phyloP scores from a whole-genome alignment of 805 yeast species.

The Candida nonsorbophila region DNA sequence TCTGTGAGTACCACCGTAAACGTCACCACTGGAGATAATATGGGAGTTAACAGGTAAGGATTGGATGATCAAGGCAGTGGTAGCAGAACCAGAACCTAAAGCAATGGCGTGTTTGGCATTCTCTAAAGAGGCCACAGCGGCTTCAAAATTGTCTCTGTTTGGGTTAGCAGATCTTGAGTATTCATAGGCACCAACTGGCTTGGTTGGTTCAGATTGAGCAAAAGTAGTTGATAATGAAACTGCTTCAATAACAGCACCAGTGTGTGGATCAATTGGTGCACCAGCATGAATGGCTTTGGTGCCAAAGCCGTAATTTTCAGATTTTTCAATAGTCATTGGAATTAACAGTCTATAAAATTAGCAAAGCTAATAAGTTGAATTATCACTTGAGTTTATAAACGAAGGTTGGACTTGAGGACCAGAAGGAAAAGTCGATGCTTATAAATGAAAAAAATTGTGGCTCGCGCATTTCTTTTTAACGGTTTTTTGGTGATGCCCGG shows the following conservation, averaged over 20 bases:
- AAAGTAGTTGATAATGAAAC: slow-evolving; percentile 81
- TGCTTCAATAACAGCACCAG: slow-evolving; percentile 86
- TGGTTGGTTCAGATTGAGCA: slow-evolving; percentile 73
- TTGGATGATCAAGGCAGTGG: slow-evolving; percentile 74
- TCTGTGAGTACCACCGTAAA: slow-evolving; percentile 89
- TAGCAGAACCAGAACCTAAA: slow-evolving; percentile 80
- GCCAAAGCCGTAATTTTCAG: slow-evolving; percentile 48
- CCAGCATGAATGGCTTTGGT: slow-evolving; percentile 87
- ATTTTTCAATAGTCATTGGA: slow-evolving; percentile 38
- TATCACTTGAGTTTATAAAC: too few species aligned
- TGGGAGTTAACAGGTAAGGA: slow-evolving; percentile 68
- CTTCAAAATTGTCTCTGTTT: slow-evolving; percentile 77
- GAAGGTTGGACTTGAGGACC: too few species aligned
- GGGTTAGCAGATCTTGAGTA: slow-evolving; percentile 86
- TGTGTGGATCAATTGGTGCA: slow-evolving; percentile 58
- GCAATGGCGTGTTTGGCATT: slow-evolving; percentile 72
- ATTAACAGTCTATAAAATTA: not conserved
- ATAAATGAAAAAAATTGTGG: too few species aligned
- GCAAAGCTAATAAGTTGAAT: slow-evolving; percentile 5
- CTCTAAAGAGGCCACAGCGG: slow-evolving; percentile 74
- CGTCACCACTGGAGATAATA: slow-evolving; percentile 76
- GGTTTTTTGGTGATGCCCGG: too few species aligned
- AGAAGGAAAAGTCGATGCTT: too few species aligned
- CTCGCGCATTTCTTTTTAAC: too few species aligned
- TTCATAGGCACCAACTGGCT: slow-evolving; percentile 75